Evolutionary conservation across 2,329 filamentous ascomycete species (phyloP), one percentile per base, ranked within the genome.

Genomic region (Microcyclospora pomicola): DNA sequence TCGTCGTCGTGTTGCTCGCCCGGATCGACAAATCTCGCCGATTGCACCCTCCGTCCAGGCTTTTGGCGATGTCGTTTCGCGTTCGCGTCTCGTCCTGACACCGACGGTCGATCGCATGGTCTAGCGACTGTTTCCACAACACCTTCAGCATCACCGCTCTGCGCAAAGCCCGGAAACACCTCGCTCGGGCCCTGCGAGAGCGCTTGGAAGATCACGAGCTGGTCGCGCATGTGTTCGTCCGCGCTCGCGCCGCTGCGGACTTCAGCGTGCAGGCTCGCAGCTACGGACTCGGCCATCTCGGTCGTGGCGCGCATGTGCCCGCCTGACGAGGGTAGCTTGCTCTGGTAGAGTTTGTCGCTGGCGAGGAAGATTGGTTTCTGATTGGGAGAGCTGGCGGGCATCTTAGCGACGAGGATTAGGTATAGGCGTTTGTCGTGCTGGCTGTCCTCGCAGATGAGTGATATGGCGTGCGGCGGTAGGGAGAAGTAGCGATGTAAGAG

Each of bases 201-300:
- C 12, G 69, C 69, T 49, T 76, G 71, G 40, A 74, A 77, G 1
- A 77, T 62, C 1, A 75, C 67, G 16, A 77, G 45, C 47, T 77
- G 73, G 52, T 77, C 74, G 32, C 69, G 58, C 64, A 74, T 63
- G 43, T 65, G 61, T 49, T 66, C 62, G 46, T 77, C 73, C 3
- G 75, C 64, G 45, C 63, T 69, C 0, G 68, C 64, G 0, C 57
- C 61, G 41, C 64, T 58, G 10, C 55, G 50, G 33, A 72, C 53
- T 41, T 76, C 71, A 1, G 45, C 35, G 1, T 62, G 48, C 27
- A 77, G 53, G 9, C 65, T 58, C 1, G 56, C 49, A 2, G 65
- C 59, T 3, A 71, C 69, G 6, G 53, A 51, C 24, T 62, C 54
- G 3, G 66, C 60, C 29, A 74, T 54, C 2, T 51, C 46, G 2